phyloP scores from a whole-genome alignment of 306 rosid species.

The Corylus americana region DNA sequence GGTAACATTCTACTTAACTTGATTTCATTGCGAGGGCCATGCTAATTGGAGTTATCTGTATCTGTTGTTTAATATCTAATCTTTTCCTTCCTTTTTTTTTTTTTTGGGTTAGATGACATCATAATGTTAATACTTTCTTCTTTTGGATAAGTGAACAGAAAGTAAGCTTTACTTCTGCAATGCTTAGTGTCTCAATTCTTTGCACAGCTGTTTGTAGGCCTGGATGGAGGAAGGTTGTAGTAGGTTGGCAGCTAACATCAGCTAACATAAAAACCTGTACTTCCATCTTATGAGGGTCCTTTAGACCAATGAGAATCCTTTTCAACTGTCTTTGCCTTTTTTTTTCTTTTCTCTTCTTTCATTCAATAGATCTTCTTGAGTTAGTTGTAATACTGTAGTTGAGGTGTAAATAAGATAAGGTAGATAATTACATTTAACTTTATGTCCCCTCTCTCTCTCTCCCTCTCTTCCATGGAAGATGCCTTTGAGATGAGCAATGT shows the following conservation, averaged over 20 bases:
- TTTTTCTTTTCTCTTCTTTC: not conserved
- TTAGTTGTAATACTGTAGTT: not conserved
- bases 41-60: not conserved
- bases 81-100: not conserved
- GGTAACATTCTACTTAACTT: conserved; percentile 54
- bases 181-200: not conserved
- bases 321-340: not conserved
- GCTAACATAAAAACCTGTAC: not conserved
- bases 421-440: not conserved
- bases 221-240: not conserved
- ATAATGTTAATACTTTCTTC: not conserved
- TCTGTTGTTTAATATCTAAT: not conserved
- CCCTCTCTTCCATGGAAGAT: not conserved
- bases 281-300: not conserved
- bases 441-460: not conserved
- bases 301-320: not conserved
- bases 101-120: not conserved
- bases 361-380: not conserved
- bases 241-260: not conserved
- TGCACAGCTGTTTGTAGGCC: not conserved
- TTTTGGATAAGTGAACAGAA: not conserved
- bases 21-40: conserved; percentile 9
- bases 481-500: not conserved
- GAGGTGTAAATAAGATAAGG: not conserved
- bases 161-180: not conserved